Base-by-base conservation (phyloP, 176 grass and related monocot genomes). In the Paspalum notatum region DNA sequence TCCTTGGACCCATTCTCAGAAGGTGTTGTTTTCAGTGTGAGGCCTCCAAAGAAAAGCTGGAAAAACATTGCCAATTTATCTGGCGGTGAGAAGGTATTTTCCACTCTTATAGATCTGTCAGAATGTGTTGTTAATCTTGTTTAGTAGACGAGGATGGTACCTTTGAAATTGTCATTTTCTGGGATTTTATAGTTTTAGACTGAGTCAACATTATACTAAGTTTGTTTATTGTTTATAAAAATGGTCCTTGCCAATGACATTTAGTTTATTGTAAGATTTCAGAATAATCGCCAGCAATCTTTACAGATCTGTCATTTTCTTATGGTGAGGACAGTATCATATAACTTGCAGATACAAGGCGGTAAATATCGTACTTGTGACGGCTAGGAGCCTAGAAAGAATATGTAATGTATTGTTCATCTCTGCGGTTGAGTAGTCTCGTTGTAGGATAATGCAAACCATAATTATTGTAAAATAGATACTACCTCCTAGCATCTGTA, bases 31-130 rank as follows among this genome's bases (percentile, higher is more conserved):
- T 99, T 99, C 61, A 99, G 96, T 76, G 92, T 99, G 43, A 91
- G 96, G 76, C 96, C 96, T 68, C 96, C 92, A 42, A 99, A 93
- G 85, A 99, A 95, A 85, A 95, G 92, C 79, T 95, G 92, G 92
- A 95, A 95, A 80, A 98, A 98, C 74, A 98, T 98, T 74, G 96
- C 96, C 27, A 95, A 98, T 89, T 52, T 98, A 62, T 98, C 96
- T 75, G 92, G 96, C 45, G 96, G 96, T 21, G 92, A 98, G 71
- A 98, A 95, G 96, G 96, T 95, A 87, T 75, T 37, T 49, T 74
- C 20, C n/a, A 17, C 75, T 45, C 53, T 39, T 68, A 21, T 68
- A 66, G 59, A 50, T 54, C 5, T 80, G 4, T 12, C n/a, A 62
- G 32, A 75, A 57, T 38, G 20, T 39, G 53, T 32, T 14, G 63